Conservation (phyloP, 1,284 basidiomycete species). For the Thecaphora thlaspeos region DNA sequence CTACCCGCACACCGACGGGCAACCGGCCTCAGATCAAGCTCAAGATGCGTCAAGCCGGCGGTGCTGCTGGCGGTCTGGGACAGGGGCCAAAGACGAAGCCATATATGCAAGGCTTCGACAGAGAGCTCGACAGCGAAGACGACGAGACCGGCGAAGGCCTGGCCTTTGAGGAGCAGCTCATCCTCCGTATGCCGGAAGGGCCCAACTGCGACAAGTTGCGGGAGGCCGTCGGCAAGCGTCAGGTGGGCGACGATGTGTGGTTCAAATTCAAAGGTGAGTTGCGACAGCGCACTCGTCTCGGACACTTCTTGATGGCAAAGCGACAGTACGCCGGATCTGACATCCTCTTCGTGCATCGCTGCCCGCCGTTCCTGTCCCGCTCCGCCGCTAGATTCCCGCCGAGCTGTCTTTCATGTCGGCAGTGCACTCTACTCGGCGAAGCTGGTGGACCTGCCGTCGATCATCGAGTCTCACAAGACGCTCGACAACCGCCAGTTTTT, state of each 20-base stretch:
- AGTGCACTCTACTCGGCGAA: conserved; percentile 81
- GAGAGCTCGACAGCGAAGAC: conserved; percentile 92
- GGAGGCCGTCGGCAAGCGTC: conserved; percentile 68
- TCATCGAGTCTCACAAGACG: conserved; percentile 95
- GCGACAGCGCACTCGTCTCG: not conserved
- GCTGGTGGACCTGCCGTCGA: conserved; percentile 90
- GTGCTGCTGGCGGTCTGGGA: conserved; percentile 25
- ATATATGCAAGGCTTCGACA: conserved; percentile 64
- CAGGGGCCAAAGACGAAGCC: conserved; percentile 51
- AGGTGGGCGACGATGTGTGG: conserved; percentile 82
- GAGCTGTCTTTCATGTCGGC: conserved; percentile 86
- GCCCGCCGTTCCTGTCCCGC: too few relatives aligned
- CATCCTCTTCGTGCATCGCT: too few relatives aligned
- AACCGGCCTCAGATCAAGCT: conserved; percentile 37
- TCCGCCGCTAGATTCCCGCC: conserved; percentile 91
- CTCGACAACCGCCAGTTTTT: conserved; percentile 89
- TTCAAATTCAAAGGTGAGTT: conserved; percentile 92
- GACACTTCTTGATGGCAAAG: too few relatives aligned
- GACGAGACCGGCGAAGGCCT: conserved; percentile 67
- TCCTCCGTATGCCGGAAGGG: conserved; percentile 82
- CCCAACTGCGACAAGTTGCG: conserved; percentile 60
- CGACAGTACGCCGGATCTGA: too few relatives aligned
- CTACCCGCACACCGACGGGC: conserved; percentile 29
- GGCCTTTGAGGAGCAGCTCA: conserved; percentile 95
- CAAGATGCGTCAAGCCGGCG: conserved; percentile 37